Evolutionary conservation across 2,329 filamentous ascomycete genomes (phyloP).

Genomic region (Dactylellina sp.): DNA sequence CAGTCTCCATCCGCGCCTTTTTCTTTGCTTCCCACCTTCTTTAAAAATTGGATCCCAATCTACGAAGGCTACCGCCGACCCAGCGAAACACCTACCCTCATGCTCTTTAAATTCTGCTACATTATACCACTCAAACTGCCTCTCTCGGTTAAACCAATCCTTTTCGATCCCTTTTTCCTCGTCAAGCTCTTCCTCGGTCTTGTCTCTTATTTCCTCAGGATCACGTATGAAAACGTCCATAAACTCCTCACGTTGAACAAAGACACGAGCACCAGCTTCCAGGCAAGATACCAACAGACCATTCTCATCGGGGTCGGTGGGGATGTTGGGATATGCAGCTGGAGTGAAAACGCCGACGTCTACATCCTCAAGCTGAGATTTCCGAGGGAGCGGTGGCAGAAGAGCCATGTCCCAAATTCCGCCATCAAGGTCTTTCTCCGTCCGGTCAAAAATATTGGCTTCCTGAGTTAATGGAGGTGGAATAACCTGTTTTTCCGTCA

Average conservation of each 20-base stretch:
- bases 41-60: constrained; percentile 58
- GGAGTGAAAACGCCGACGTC: constrained; percentile 56
- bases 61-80: constrained; percentile 52
- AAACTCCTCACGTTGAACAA: constrained; percentile 58
- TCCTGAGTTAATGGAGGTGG: constrained; percentile 54
- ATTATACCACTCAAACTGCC: constrained; percentile 59
- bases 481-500: constrained; percentile 52
- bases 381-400: constrained; percentile 54
- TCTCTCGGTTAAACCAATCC: constrained; percentile 57
- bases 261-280: constrained; percentile 53
- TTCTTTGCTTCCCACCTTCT: constrained; percentile 52
- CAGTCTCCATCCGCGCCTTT: constrained; percentile 57
- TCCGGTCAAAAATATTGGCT: constrained; percentile 50
- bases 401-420: constrained; percentile 55
- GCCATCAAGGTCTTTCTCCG: constrained; percentile 55
- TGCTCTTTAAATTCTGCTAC: constrained; percentile 57
- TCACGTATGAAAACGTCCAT: constrained; percentile 57
- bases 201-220: constrained; percentile 43
- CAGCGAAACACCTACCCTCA: constrained; percentile 49
- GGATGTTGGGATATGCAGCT: constrained; percentile 42
- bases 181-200: constrained; percentile 48
- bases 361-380: constrained; percentile 46
- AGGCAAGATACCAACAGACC: constrained; percentile 55
- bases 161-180: constrained; percentile 56
- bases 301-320: constrained; percentile 52